A percentile compares a stretch with the other conserved stretches of the same genome.
Conservation (phyloP, 2,329 filamentous ascomycete genomes). For the Colletotrichum tamarilloi region DNA sequence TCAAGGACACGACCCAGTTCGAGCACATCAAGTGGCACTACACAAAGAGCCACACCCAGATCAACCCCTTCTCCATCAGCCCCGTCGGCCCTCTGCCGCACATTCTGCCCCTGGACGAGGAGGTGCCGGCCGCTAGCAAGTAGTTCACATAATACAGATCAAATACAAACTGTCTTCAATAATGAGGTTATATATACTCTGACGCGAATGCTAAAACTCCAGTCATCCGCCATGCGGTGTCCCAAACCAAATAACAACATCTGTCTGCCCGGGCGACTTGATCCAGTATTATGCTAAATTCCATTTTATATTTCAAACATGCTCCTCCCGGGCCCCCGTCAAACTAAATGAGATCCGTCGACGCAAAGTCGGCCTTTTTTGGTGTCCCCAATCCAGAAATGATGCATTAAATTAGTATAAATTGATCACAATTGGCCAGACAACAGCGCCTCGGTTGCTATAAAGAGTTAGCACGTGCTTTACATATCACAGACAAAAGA, state of each 20-base stretch:
- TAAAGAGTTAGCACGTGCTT: constrained; percentile 36
- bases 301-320: constrained; percentile 15
- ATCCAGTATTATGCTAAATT: constrained; percentile 30
- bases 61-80: constrained; percentile 79
- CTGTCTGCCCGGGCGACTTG: neutral
- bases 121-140: constrained; percentile 70
- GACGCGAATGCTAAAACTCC: neutral
- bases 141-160: neutral
- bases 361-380: constrained; percentile 15
- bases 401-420: constrained; percentile 32
- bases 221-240: neutral
- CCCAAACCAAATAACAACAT: neutral
- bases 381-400: constrained; percentile 5
- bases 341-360: neutral
- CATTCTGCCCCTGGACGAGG: constrained; percentile 81
- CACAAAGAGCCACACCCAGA: constrained; percentile 71
- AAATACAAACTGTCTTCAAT: no score
- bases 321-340: neutral
- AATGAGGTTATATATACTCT: constrained; percentile 4
- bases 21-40: constrained; percentile 91
- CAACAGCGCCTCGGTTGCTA: constrained; percentile 82
- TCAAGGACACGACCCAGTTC: constrained; percentile 86
- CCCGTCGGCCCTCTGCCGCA: constrained; percentile 87
- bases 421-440: constrained; percentile 75
- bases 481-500: constrained; percentile 39